Evolutionary conservation across 139 green algal species (phyloP), one percentile per base, ranked within the genome.

Genomic region (Chlorella sp.): DNA sequence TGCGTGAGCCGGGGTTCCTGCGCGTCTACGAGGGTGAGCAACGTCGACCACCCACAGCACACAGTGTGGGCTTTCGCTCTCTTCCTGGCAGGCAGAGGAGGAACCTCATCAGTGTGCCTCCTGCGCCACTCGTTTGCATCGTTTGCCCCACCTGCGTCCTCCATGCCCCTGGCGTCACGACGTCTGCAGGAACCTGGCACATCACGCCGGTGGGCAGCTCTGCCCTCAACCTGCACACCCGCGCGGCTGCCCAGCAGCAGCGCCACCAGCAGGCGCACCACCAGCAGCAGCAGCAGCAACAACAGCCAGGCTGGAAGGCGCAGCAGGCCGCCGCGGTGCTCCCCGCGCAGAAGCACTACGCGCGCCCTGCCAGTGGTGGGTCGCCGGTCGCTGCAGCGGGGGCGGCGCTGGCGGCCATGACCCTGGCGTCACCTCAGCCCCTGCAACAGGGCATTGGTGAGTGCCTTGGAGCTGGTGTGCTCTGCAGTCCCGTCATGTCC

Each of bases 1-100:
- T 87, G 14, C 66, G 82, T 0, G 82, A 87, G 73, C 78, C 82
- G 26, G 82, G 82, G 67, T 87, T 87, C 73, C 76, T 87, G 29
- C 36, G 63, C 1, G 33, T 35, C 31, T 87, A 87, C 34, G 82
- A 87, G 68, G 72, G 77, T 30, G 29, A 33, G 60, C 42, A 55
- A 10, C 17, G 42, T 10, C 42, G 10, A 26, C 10, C 42, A 55
- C 42, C 42, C 17, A 17, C 42, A 55, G 10, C 42, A n/a, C n/a
- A n/a, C n/a, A n/a, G n/a, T n/a, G n/a, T n/a, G n/a, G n/a, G n/a
- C n/a, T n/a, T n/a, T n/a, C n/a, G n/a, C n/a, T n/a, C n/a, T n/a
- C n/a, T n/a, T n/a, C n/a, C n/a, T n/a, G n/a, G n/a, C n/a, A n/a
- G n/a, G n/a, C n/a, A n/a, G n/a, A n/a, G n/a, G n/a, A n/a, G n/a